Evolutionary conservation across 1,139 yeast genomes (phyloP), one percentile per base, ranked within the genome.

Genomic region (Kurtzmaniella quercitrusa): DNA sequence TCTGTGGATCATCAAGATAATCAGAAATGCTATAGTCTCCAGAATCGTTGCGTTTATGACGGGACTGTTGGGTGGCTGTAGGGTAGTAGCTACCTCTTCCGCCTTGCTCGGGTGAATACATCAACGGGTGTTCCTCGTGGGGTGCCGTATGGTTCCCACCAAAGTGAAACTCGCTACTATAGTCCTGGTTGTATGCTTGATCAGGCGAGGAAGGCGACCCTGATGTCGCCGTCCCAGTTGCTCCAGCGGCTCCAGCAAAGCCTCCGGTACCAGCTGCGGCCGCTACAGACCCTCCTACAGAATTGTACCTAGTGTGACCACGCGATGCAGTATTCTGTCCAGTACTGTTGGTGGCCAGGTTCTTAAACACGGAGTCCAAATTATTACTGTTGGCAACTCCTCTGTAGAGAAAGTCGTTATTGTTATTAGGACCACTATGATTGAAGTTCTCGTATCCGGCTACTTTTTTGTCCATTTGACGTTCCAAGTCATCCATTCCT

Each of bases 341-440:
- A 21, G 59, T 52, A 6, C 63, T 55, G 39, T 57, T 59, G 12
- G 57, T 51, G 10, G 56, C 60, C 3, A 63, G 55, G 4, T 65
- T 47, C 43, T 62, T 58, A 57, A 71, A 73, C 6, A 73, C 62
- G 1, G 74, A 63, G 46, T 71, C 77, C 29, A 72, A 59, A 48
- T 73, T 73, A 51, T 70, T 72, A 46, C 60, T 63, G 50, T 70
- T 71, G 42, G 75, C 63, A n/a, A 72, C 76, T 10, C 78, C 78
- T 39, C 78, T 62, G 54, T 73, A 73, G 42, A 61, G 68, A 47
- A 66, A 73, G 46, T 68, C 78, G 34, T 62, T 65, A 34, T 57
- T 58, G 33, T 53, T 58, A 17, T 49, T 46, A 17, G 43, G 34
- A 15, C 41, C 44, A 18, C 43, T 48, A 34, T 40, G 39, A 21